Base-by-base conservation (phyloP, 805 yeast species). In the Sungouiozyma ichnusensis region DNA sequence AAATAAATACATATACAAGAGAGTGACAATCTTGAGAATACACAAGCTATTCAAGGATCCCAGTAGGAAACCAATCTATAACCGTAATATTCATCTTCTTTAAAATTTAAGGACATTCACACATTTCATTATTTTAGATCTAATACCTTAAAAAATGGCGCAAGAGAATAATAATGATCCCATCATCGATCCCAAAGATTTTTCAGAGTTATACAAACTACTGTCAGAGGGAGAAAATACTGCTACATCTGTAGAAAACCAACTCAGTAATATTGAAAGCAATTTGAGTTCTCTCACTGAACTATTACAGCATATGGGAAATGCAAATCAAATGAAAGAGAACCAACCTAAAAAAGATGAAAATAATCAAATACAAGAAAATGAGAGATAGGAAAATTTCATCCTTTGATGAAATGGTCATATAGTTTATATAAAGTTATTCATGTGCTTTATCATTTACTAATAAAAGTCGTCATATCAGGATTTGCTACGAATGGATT, bases 171-270 rank as follows among this genome's bases (percentile, higher is more conserved):
- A 11, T 7, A 24, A 24, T 24, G 11, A 7, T 11, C 29, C 29
- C 11, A 24, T 24, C 29, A 24, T 88, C 14, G 97, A 88, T 61
- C 97, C 90, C 4, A 75, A 81, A 41, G 31, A 38, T 20, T 39
- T 48, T 31, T 74, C 76, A 5, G 77, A 76, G 14, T 72, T 85
- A 0, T 76, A 76, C 56, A 68, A 74, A 50, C 73, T 78, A 51
- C 60, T 83, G 36, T 71, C 71, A 41, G 82, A 80, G 44, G 92
- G 86, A 2, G 92, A 83, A 55, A 57, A 64, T 44, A 80, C 85
- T 1, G 49, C 49, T 20, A 40, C 32, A 7, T 15, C 29, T 20
- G 33, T 83, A 38, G 90, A 83, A 52, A 71, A 71, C 33, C 77
- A 76, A 55, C 72, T 83, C 69, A 85, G 79, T 43, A 55, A 63